These are phyloP conservation scores for Tilletia walkeri DNA, from an alignment of 1,284 basidiomycete genomes.

Conservation along the genomic window DNA sequence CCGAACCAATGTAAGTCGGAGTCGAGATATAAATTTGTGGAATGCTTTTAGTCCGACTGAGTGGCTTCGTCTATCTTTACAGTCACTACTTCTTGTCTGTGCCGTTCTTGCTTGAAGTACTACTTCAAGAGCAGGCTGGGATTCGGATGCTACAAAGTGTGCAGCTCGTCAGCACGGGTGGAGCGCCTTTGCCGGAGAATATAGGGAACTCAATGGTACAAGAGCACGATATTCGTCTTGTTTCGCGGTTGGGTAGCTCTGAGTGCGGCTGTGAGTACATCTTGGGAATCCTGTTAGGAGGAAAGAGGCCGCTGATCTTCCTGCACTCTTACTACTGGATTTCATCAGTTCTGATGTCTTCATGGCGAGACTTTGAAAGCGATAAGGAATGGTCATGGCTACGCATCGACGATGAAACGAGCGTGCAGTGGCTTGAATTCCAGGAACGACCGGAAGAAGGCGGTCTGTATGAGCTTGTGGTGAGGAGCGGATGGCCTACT, in stretches of 20 bases:
- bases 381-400: conserved; percentile 69
- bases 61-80: not conserved
- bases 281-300: conserved; percentile 43
- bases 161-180: conserved; percentile 62
- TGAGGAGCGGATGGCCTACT: conserved; percentile 35
- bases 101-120: conserved; percentile 60
- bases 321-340: not conserved
- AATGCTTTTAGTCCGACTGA: too few species aligned
- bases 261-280: conserved; percentile 49
- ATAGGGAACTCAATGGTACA: conserved; percentile 64
- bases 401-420: conserved; percentile 54
- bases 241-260: conserved; percentile 63
- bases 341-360: conserved; percentile 59
- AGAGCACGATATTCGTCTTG: conserved; percentile 61
- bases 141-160: conserved; percentile 62
- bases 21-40: too few species aligned
- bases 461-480: conserved; percentile 33
- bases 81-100: conserved; percentile 56
- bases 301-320: not conserved
- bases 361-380: conserved; percentile 60
- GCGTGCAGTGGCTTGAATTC: conserved; percentile 31
- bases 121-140: conserved; percentile 59
- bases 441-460: conserved; percentile 20
- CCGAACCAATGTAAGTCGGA: conserved; percentile 16
- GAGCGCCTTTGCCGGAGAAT: conserved; percentile 59